Evolutionary conservation across 768 basidiomycete genomes (phyloP).

Genomic region (Lepiota venenata): DNA sequence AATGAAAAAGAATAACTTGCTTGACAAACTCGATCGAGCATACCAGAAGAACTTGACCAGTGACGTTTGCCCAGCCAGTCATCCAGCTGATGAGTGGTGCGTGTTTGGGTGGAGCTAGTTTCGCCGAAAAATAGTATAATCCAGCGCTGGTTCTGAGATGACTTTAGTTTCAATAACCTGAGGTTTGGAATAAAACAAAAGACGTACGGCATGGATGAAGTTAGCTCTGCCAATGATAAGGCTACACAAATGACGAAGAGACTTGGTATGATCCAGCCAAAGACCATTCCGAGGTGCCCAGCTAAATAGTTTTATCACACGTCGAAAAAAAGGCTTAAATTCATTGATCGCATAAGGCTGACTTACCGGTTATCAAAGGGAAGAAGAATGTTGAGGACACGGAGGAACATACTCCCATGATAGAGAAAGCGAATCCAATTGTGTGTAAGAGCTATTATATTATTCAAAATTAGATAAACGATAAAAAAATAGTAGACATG

Average conservation of each 20-base stretch:
- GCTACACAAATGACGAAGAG: conserved; percentile 56
- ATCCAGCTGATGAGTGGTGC: conserved; percentile 65
- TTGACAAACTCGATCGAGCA: conserved; percentile 64
- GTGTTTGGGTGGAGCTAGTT: conserved; percentile 60
- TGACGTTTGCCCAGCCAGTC: conserved; percentile 42
- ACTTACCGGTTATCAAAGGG: conserved; percentile 45
- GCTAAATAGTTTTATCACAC: conserved; percentile 27
- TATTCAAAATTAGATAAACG: not conserved
- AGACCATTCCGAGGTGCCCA: conserved; percentile 66
- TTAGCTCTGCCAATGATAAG: conserved; percentile 52
- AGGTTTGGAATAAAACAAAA: not conserved
- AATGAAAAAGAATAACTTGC: conserved; percentile 2
- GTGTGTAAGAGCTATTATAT: conserved; percentile 43
- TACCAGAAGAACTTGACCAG: conserved; percentile 49
- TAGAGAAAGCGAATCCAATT: conserved; percentile 53
- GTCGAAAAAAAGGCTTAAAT: not conserved
- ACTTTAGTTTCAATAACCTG: not conserved
- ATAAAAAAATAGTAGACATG: not conserved
- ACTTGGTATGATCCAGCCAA: conserved; percentile 59
- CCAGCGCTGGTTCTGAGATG: conserved; percentile 66
- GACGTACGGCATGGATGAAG: conserved; percentile 60
- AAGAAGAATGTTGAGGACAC: conserved; percentile 54
- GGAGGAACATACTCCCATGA: conserved; percentile 58
- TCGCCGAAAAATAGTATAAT: conserved; percentile 76
- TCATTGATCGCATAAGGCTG: not conserved